Conservation (phyloP, 1,284 basidiomycete genomes). For the Gomphus sp. region DNA sequence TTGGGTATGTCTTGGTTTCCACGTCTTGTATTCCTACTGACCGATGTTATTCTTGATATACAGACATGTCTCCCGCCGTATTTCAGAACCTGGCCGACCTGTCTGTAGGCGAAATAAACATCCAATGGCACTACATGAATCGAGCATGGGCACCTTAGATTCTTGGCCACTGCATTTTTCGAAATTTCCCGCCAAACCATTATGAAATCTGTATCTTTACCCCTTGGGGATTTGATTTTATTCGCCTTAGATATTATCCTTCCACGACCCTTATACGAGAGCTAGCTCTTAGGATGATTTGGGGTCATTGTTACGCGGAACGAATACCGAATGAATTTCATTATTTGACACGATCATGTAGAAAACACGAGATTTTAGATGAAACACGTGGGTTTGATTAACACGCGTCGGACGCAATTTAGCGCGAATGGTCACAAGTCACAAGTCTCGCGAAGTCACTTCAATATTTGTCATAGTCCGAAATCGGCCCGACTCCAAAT, state of each 20-base stretch:
- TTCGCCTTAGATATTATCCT: not conserved
- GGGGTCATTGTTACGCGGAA: not conserved
- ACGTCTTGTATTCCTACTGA: not conserved
- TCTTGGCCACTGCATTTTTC: not conserved
- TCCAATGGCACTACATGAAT: constrained; percentile 44
- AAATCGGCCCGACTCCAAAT: too few species aligned
- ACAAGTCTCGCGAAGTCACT: not conserved
- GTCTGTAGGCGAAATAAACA: constrained; percentile 31
- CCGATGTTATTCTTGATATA: not conserved
- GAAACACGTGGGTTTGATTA: not conserved
- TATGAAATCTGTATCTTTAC: constrained; percentile 1
- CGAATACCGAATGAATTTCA: not conserved
- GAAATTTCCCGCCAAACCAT: not conserved
- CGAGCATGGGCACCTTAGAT: constrained; percentile 28
- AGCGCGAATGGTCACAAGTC: not conserved
- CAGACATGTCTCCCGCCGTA: constrained; percentile 47
- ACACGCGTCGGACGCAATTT: not conserved
- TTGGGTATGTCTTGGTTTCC: constrained; percentile 30
- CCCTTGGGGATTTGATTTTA: not conserved
- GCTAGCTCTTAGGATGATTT: not conserved
- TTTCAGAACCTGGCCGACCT: constrained; percentile 35
- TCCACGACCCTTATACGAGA: not conserved
- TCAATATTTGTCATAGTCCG: too few species aligned
- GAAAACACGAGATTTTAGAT: not conserved
- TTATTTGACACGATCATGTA: not conserved